Evolutionary conservation across 164 flowering plant genomes (phyloP).

Genomic region (Piper longum): DNA sequence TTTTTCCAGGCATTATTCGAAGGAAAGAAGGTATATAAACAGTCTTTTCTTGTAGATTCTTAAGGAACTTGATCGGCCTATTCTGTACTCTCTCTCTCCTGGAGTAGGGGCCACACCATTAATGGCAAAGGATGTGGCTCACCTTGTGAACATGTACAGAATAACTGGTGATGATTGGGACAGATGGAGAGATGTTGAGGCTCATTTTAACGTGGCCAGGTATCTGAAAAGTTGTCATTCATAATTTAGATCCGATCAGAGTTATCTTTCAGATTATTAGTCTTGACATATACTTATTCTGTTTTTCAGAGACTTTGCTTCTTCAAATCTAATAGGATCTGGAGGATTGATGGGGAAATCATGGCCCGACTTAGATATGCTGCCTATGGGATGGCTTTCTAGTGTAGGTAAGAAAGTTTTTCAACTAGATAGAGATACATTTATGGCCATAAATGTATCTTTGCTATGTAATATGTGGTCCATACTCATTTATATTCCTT

Average conservation of each 20-base stretch:
- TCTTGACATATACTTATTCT: neutral
- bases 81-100: conserved; percentile 78
- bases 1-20: neutral
- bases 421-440: too few relatives aligned
- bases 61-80: conserved; percentile 39
- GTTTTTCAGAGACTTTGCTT: conserved; percentile 50
- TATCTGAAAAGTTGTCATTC: conserved; percentile 3
- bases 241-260: too few relatives aligned
- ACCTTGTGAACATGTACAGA: conserved; percentile 76
- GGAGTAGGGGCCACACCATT: conserved; percentile 74
- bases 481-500: neutral
- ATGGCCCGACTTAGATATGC: conserved; percentile 95
- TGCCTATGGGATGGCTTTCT: conserved; percentile 85
- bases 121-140: conserved; percentile 51
- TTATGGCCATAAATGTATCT: too few relatives aligned
- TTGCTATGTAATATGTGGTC: too few relatives aligned
- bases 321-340: conserved; percentile 57
- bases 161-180: conserved; percentile 97
- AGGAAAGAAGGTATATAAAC: conserved; percentile 1
- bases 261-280: neutral
- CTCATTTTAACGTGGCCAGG: conserved; percentile 83
- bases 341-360: conserved; percentile 62
- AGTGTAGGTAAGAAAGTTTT: too few relatives aligned
- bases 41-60: conserved; percentile 38
- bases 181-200: conserved; percentile 54